These are phyloP conservation scores for Tolypocladium ovalisporum DNA, from an alignment of 2,329 filamentous ascomycete genomes.

Conservation along the genomic window DNA sequence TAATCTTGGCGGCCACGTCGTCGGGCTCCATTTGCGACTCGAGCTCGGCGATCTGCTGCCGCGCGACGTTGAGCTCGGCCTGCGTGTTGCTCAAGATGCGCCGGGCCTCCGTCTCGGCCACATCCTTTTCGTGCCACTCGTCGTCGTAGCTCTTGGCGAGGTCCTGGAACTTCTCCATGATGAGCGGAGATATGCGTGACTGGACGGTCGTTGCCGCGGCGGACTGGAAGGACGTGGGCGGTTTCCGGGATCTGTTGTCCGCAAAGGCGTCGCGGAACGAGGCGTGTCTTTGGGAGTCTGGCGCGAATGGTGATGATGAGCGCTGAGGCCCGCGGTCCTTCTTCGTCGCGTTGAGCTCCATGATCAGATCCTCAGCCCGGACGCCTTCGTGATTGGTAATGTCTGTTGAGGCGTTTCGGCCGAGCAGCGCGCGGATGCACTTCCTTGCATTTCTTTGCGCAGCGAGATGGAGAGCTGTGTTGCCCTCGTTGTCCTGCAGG, in stretches of 20 bases:
- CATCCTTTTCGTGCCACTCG: slow-evolving; percentile 64
- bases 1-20: slow-evolving; percentile 37
- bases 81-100: slow-evolving; percentile 56
- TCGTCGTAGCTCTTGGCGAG: slow-evolving; percentile 62
- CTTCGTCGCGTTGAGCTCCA: slow-evolving; percentile 58
- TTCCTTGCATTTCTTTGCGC: slow-evolving; percentile 82
- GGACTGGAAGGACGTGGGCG: slow-evolving; percentile 38
- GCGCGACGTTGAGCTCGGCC: slow-evolving; percentile 51
- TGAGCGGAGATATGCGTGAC: slow-evolving; percentile 55
- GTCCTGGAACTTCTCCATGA: slow-evolving; percentile 62
- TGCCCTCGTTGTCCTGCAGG: slow-evolving; percentile 72
- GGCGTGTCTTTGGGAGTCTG: slow-evolving; percentile 46
- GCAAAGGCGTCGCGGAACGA: slow-evolving; percentile 39
- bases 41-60: slow-evolving; percentile 48
- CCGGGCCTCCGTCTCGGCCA: slow-evolving; percentile 56
- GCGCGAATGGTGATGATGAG: slow-evolving; percentile 64
- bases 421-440: slow-evolving; percentile 69
- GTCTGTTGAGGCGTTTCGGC: slow-evolving; percentile 71
- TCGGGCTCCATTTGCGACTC: slow-evolving; percentile 44
- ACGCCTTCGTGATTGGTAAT: slow-evolving; percentile 74
- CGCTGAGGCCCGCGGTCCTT: slow-evolving; percentile 58
- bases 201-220: slow-evolving; percentile 60
- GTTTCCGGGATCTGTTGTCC: slow-evolving; percentile 30
- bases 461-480: slow-evolving; percentile 68
- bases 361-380: slow-evolving; percentile 75